Base-by-base conservation (phyloP, 139 green algal species). In the Limnomonas spitsbergensis region DNA sequence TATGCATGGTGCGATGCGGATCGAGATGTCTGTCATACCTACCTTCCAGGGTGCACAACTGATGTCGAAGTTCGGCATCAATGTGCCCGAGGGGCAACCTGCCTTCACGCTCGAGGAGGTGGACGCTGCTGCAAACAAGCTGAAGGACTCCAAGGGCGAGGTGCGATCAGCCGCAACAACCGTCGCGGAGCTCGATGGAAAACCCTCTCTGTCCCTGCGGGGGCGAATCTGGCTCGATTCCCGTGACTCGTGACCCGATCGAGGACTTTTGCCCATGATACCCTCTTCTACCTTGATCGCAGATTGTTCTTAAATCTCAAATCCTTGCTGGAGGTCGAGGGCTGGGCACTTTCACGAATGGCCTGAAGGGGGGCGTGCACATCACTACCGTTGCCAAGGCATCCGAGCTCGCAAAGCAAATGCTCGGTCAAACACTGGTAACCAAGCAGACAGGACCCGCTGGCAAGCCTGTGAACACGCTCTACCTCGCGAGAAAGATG, bases 361-460 rank as follows among this genome's bases (percentile, higher is more conserved):
- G 96, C 31, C 85, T 98, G 56, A 81, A 98, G 85, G 96, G 96
- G n/a, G 96, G 96, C 31, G 96, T 99, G 68, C 96, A 99, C 90
- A 97, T 99, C 14, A 80, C 85, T 61, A 85, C 84, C 35, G 83
- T 84, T 0, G 81, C 76, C 3, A 85, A 98, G 73, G 94, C 91
- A 0, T 35, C 74, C 0, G 83, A 87, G 38, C 83, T 97, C 26
- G 93, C 93, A 0, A 78, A 83, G 7, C 81, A 95, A 77, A 98
- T 98, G 94, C 90, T 98, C 56, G 90, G 90, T 3, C 77, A 89
- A 31, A 94, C 88, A 7, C 87, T 99, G 29, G 93, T 99, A 0
- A 99, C 96, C 37, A 99, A 99, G 89, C 95, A 96, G 82, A 93
- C 92, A 26, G 93, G 93, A 1, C 78, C 84, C 1, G 88, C 84